Base-by-base conservation (phyloP, 441 rosid genomes). In the Lepidium campestre region DNA sequence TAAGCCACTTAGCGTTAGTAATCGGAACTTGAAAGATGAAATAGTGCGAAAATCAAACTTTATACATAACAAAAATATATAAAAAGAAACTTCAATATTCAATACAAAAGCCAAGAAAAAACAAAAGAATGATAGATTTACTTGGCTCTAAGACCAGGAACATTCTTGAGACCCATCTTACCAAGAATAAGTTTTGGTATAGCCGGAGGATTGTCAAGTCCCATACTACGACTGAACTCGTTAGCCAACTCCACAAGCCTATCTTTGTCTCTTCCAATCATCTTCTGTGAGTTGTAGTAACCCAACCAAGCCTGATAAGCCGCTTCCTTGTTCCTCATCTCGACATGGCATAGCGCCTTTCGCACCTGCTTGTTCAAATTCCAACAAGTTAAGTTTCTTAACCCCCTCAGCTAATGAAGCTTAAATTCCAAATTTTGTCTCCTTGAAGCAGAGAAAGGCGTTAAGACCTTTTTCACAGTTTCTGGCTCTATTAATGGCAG, bases 241-340 rank as follows among this genome's bases (percentile, higher is more conserved):
- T 89, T 87, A 1, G 92, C 99, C 25, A 94, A 88, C 86, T 86
- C 92, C 50, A 89, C 96, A 10, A 91, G 83, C 72, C 71, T 87
- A 11, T 34, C 36, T 64, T 88, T 94, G 76, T 89, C 93, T 75
- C 72, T 77, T 39, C 85, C 90, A 10, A 91, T 77, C 46, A 79
- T 73, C 87, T 84, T 89, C 62, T 74, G 80, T 7, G 96, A 89
- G 71, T 85, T 91, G 81, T 93, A 93, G 70, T 85, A 91, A 19
- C 97, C 97, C 18, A 93, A 85, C 97, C 97, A 93, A 13, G 99
- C 93, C 72, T 87, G 93, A 68, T 74, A 93, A 57, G 97, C 97
- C 19, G 91, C 75, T 57, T 83, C 96, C 72, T 91, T 94, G 62
- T 60, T 82, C 78, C 86, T 83, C 87, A 83, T 84, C 75, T 86